Evolutionary conservation across 2,329 filamentous ascomycete species (phyloP).

Genomic region (Phaeophleospora eucalypticola): DNA sequence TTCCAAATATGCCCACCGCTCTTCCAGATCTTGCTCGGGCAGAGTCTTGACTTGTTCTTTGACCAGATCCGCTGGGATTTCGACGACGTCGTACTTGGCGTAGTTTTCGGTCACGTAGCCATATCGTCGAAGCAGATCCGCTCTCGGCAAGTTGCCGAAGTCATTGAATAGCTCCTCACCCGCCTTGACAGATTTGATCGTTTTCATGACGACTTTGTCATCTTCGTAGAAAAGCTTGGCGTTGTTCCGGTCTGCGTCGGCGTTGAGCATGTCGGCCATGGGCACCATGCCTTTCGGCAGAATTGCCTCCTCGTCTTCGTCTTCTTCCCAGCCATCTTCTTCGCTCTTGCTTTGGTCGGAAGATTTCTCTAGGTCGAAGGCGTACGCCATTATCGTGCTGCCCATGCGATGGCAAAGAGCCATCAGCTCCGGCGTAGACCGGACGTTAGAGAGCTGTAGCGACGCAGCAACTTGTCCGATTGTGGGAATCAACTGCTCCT

Average conservation of each 20-base stretch:
- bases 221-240: conserved; percentile 61
- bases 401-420: conserved; percentile 72
- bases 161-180: conserved; percentile 84
- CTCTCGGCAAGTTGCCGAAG: conserved; percentile 78
- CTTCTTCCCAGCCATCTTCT: conserved; percentile 43
- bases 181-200: conserved; percentile 62
- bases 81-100: conserved; percentile 74
- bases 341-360: conserved; percentile 55
- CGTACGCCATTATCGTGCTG: conserved; percentile 87
- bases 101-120: conserved; percentile 83
- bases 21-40: conserved; percentile 15
- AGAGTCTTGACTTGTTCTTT: conserved; percentile 39
- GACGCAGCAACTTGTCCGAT: conserved; percentile 38
- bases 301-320: conserved; percentile 34
- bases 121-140: conserved; percentile 77
- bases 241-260: conserved; percentile 78
- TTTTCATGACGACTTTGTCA: conserved; percentile 62
- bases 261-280: conserved; percentile 84
- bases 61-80: conserved; percentile 63
- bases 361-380: conserved; percentile 69
- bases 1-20: conserved; percentile 52
- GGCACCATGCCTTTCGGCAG: conserved; percentile 79
- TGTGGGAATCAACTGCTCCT: conserved; percentile 53
- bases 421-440: conserved; percentile 43
- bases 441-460: conserved; percentile 28